Percentiles rank a stretch among this genome's conserved stretches.
Evolutionary conservation across 257 asterid genomes (phyloP).

Genomic region (Solanum dulcamara): DNA sequence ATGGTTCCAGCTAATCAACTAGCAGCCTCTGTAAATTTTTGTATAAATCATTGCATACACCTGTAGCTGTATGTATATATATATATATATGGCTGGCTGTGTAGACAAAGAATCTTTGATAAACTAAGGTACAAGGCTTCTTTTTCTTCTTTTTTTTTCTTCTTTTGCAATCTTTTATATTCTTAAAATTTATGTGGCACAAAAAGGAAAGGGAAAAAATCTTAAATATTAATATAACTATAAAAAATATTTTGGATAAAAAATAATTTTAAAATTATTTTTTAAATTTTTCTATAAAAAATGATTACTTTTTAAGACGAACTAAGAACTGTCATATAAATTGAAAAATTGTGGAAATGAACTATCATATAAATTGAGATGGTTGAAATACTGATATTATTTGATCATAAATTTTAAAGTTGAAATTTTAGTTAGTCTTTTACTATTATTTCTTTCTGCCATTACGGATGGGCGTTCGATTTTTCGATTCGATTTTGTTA

Average conservation of each 20-base stretch:
- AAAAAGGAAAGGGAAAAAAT: background rate
- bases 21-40: background rate
- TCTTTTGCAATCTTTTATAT: background rate
- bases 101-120: background rate
- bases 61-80: background rate
- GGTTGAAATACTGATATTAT: too few species aligned
- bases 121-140: background rate
- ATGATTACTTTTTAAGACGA: background rate
- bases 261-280: background rate
- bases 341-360: too few species aligned
- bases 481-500: too few species aligned
- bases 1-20: background rate
- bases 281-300: background rate
- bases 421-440: too few species aligned
- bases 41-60: background rate
- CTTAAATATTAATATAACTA: background rate
- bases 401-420: too few species aligned
- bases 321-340: background rate
- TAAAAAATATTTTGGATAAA: background rate
- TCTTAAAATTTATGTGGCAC: background rate
- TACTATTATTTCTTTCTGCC: too few species aligned
- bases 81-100: background rate
- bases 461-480: too few species aligned
- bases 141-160: background rate
- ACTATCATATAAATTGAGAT: too few species aligned